Base-by-base conservation (phyloP, 768 basidiomycete species). In the Lactifluus hygrophoroides region DNA sequence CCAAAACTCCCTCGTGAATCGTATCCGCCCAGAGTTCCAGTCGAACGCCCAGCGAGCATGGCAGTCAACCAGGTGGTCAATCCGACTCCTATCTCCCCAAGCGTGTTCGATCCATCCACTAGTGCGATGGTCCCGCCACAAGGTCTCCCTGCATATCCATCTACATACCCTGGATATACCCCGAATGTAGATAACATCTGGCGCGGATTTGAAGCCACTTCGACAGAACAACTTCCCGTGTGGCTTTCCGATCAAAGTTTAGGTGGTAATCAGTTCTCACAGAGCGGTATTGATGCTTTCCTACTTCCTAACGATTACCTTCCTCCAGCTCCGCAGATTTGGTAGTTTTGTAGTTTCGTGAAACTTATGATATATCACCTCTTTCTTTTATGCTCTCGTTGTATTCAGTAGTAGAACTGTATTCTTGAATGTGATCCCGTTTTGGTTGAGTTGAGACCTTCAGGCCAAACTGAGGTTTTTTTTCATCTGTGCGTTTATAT, bases 191-290 rank as follows among this genome's bases (percentile, higher is more conserved):
- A 90, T 44, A 77, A 79, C 60, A 89, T 90, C 57, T 86, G 84
- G 82, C 80, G 85, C 51, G 85, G 83, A 30, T 85, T 90, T 66
- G 86, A 88, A 68, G 76, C 78, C 70, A 83, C 83, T 21, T 73
- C 85, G 13, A 84, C 76, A 58, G 87, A 89, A 66, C 87, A 89
- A 64, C 74, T 90, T 10, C 89, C 90, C 19, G 83, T 91, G 27
- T 92, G 89, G 89, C 82, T 91, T 45, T 88, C 88, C 35, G 90
- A 92, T 69, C 86, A 88, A 69, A 88, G 79, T 64, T 72, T 91
- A 2, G 90, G 89, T 45, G 89, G 87, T 49, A 80, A 74, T 65
- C 80, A 83, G 8, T 87, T 90, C 71, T 78, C 83, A 32, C 87
- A 89, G 69, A 80, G 87, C 65, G 90, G 90, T 61, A 88, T 92